A percentile compares a stretch with the other conserved stretches of the same genome.
These are phyloP conservation scores for Ceratocystiopsis brevicomis DNA, from an alignment of 2,329 filamentous ascomycete genomes.

Conservation along the genomic window DNA sequence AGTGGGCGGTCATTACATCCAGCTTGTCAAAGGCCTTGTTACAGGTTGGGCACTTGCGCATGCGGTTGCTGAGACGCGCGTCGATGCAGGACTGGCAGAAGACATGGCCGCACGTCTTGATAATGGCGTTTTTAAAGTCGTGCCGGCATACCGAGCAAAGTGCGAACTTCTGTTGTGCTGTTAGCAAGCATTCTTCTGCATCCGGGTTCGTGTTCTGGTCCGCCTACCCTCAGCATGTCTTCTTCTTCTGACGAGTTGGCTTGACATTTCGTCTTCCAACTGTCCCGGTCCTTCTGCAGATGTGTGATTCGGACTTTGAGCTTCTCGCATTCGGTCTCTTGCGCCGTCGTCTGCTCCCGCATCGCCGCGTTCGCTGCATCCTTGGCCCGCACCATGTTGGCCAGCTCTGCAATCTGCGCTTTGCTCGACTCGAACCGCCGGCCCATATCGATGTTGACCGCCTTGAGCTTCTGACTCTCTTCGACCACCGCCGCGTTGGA, in stretches of 20 bases:
- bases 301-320: constrained; percentile 61
- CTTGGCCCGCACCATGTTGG: constrained; percentile 53
- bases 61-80: constrained; percentile 70
- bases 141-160: constrained; percentile 84
- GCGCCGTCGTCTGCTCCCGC: constrained; percentile 38
- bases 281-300: constrained; percentile 64
- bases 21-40: constrained; percentile 78
- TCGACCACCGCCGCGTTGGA: constrained; percentile 49
- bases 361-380: constrained; percentile 39
- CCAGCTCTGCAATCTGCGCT: constrained; percentile 60
- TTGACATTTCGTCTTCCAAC: constrained; percentile 65
- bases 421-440: constrained; percentile 54
- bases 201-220: too few species aligned
- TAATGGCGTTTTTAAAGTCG: constrained; percentile 82
- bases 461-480: constrained; percentile 60
- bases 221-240: constrained; percentile 58
- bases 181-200: constrained; percentile 15
- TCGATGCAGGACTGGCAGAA: constrained; percentile 87
- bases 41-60: constrained; percentile 90
- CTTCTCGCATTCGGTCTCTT: constrained; percentile 62
- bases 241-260: constrained; percentile 69
- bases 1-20: constrained; percentile 63
- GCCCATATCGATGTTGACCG: constrained; percentile 48
- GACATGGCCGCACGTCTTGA: constrained; percentile 87
- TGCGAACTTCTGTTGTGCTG: constrained; percentile 40